Evolutionary conservation across 2,329 filamentous ascomycete genomes (phyloP).

Genomic region (Penicillium sp.): DNA sequence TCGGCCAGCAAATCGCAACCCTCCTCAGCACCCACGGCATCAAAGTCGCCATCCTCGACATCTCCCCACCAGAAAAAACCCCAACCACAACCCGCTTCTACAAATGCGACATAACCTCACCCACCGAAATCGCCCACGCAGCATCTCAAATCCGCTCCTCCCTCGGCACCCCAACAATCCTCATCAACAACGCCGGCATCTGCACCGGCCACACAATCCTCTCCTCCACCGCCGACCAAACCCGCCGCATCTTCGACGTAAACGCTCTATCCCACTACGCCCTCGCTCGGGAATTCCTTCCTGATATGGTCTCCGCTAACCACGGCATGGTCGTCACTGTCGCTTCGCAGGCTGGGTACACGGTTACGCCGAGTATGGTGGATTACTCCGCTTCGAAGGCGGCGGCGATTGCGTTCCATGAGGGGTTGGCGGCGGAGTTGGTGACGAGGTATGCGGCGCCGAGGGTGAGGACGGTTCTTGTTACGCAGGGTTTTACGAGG

Average conservation of each 20-base stretch:
- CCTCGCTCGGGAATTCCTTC: conserved; percentile 67
- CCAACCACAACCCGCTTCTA: conserved; percentile 62
- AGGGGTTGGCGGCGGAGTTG: conserved; percentile 63
- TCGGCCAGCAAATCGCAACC: conserved; percentile 67
- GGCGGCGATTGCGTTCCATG: conserved; percentile 67
- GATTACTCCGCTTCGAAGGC: conserved; percentile 70
- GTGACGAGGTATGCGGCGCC: conserved; percentile 62
- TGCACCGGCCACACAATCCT: conserved; percentile 63
- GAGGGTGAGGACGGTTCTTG: conserved; percentile 62
- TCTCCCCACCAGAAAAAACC: conserved; percentile 23
- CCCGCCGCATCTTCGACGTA: conserved; percentile 68
- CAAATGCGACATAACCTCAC: conserved; percentile 68
- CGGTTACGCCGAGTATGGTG: conserved; percentile 63
- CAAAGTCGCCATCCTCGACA: conserved; percentile 71
- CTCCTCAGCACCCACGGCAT: conserved; percentile 65
- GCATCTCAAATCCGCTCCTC: conserved; percentile 56
- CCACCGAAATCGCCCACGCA: conserved; percentile 53
- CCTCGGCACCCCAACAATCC: conserved; percentile 66
- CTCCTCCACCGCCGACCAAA: conserved; percentile 56
- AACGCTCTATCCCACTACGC: conserved; percentile 70
- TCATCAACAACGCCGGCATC: conserved; percentile 47
- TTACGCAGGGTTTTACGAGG: conserved; percentile 65
- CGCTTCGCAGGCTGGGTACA: conserved; percentile 63
- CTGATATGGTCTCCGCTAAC: conserved; percentile 61
- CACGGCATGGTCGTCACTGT: conserved; percentile 75